phyloP scores from a whole-genome alignment of 768 basidiomycete genomes.

The Dictyophora rubrovolvata region DNA sequence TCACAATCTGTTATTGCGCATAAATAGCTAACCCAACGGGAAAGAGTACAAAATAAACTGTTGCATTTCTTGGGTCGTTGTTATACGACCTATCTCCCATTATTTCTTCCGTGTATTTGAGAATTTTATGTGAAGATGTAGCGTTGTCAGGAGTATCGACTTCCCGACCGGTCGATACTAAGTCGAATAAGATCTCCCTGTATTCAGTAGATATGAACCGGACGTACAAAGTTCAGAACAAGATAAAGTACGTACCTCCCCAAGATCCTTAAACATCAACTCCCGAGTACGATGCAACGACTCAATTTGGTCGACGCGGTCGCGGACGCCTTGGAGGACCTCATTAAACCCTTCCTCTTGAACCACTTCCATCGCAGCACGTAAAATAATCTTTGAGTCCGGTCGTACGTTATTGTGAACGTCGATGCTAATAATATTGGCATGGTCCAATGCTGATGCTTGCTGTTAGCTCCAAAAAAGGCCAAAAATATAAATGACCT shows the following conservation, averaged over 20 bases:
- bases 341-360: conserved; percentile 73
- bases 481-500: conserved; percentile 11
- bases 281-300: conserved; percentile 71
- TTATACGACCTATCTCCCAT: not conserved
- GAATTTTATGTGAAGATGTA: not conserved
- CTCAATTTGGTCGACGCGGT: conserved; percentile 80
- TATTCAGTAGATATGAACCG: not conserved
- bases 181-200: conserved; percentile 34
- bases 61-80: not conserved
- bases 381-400: conserved; percentile 68
- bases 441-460: conserved; percentile 47
- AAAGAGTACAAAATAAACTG: not conserved
- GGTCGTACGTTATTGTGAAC: conserved; percentile 69
- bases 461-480: not conserved
- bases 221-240: not conserved
- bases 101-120: not conserved
- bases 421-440: conserved; percentile 72
- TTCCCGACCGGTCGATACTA: conserved; percentile 47
- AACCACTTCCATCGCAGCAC: conserved; percentile 61
- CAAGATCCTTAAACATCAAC: conserved; percentile 32
- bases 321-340: conserved; percentile 59
- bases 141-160: conserved; percentile 12
- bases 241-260: conserved; percentile 28
- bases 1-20: not conserved
- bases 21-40: not conserved